phyloP scores from a whole-genome alignment of 139 green algal species.

The Chlamydomonas sphaeroides region DNA sequence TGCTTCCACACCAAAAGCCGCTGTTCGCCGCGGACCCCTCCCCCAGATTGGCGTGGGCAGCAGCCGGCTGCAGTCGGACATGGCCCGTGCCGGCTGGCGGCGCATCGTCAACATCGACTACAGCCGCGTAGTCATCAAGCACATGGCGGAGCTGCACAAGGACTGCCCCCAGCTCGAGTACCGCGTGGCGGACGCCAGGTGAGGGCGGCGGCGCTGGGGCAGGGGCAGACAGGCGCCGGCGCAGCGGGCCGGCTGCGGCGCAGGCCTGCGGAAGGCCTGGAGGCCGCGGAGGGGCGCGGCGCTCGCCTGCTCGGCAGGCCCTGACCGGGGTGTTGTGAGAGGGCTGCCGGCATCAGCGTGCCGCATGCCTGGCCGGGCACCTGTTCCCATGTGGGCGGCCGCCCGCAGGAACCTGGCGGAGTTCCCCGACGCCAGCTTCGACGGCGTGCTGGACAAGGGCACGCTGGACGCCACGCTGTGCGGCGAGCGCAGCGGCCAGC shows the following conservation, averaged over 20 bases:
- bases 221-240: no score
- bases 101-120: conserved; percentile 65
- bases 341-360: no score
- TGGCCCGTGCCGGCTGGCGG: conserved; percentile 54
- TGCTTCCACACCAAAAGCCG: no score
- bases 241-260: no score
- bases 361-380: background rate
- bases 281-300: no score
- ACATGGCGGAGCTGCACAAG: conserved; percentile 55
- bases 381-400: background rate
- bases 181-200: conserved; percentile 52
- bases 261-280: no score
- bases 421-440: conserved; percentile 43
- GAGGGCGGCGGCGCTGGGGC: no score
- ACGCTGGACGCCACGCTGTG: conserved; percentile 66
- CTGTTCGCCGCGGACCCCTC: no score
- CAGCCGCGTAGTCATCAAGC: conserved; percentile 46
- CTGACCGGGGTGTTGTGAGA: no score
- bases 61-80: conserved; percentile 56
- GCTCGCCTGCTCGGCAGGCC: no score
- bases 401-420: conserved; percentile 45
- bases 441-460: conserved; percentile 67
- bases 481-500: conserved; percentile 7
- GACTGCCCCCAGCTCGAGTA: conserved; percentile 49
- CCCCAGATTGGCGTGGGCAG: conserved; percentile 67